phyloP scores from a whole-genome alignment of 257 asterid genomes.

The Rhazya stricta region DNA sequence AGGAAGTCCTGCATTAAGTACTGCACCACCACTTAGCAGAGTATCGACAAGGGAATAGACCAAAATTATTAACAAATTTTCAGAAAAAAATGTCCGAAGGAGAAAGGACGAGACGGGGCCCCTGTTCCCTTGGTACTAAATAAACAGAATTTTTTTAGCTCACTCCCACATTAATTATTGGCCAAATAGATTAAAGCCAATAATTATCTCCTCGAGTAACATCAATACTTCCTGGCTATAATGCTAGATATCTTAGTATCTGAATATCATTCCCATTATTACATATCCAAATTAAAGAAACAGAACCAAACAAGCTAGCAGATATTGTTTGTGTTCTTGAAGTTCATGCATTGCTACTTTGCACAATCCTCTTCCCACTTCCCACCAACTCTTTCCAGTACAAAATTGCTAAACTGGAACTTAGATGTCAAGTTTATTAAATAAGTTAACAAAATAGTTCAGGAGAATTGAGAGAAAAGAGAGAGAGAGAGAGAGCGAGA shows the following conservation, averaged over 20 bases:
- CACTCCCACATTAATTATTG: neutral
- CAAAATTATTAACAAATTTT: neutral
- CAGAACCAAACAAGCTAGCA: neutral
- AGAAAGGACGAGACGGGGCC: neutral
- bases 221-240: neutral
- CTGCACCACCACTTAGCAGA: neutral
- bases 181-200: neutral
- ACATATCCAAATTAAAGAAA: neutral
- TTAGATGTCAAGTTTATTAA: neutral
- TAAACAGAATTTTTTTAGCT: neutral
- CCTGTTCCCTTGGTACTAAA: neutral
- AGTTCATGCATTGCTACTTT: neutral
- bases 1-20: neutral
- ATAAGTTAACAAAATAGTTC: too few relatives aligned
- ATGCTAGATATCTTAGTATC: neutral
- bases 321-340: neutral
- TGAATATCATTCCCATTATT: neutral
- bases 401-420: neutral
- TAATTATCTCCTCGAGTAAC: neutral
- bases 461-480: too few relatives aligned
- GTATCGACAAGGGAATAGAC: neutral
- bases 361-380: neutral
- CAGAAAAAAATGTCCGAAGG: neutral
- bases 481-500: neutral
- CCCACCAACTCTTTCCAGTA: neutral